These are phyloP conservation scores for Penicillium rolfsii DNA, from an alignment of 2,329 filamentous ascomycete genomes.

Conservation along the genomic window DNA sequence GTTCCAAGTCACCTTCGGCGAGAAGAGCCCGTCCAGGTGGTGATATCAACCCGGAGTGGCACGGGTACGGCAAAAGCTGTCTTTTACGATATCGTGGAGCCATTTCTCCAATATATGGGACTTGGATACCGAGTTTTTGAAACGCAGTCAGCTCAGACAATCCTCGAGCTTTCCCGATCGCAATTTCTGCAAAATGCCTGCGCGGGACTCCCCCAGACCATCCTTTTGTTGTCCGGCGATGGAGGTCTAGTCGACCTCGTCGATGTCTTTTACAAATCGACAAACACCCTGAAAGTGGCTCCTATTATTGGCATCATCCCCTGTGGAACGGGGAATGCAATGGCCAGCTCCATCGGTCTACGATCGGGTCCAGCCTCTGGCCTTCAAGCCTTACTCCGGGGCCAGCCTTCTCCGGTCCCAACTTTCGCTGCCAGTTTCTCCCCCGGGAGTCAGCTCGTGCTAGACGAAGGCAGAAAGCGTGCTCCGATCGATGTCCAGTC, in stretches of 20 bases:
- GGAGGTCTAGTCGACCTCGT: conserved; percentile 83
- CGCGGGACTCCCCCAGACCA: conserved; percentile 56
- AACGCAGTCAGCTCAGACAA: conserved; percentile 66
- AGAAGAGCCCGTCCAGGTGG: conserved; percentile 53
- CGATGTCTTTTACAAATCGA: conserved; percentile 60
- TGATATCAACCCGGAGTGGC: conserved; percentile 71
- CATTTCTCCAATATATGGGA: conserved; percentile 56
- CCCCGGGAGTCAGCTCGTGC: conserved; percentile 54
- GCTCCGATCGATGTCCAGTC: conserved; percentile 24
- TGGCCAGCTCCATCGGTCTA: conserved; percentile 46
- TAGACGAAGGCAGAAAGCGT: conserved; percentile 52
- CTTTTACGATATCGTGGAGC: conserved; percentile 59
- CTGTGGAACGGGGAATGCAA: conserved; percentile 55
- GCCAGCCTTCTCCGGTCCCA: conserved; percentile 60
- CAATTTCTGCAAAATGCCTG: conserved; percentile 56
- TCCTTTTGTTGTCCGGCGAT: conserved; percentile 84
- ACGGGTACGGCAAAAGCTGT: conserved; percentile 60
- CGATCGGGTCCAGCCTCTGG: conserved; percentile 42
- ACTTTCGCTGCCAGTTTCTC: conserved; percentile 67
- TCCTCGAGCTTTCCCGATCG: conserved; percentile 64
- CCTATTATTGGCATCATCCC: conserved; percentile 61
- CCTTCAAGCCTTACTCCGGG: conserved; percentile 63
- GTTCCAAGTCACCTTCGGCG: conserved; percentile 30
- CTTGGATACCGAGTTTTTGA: conserved; percentile 60
- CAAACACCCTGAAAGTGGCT: conserved; percentile 43